Conservation (phyloP, 2,329 filamentous ascomycete genomes). For the Beauveria medogensis region DNA sequence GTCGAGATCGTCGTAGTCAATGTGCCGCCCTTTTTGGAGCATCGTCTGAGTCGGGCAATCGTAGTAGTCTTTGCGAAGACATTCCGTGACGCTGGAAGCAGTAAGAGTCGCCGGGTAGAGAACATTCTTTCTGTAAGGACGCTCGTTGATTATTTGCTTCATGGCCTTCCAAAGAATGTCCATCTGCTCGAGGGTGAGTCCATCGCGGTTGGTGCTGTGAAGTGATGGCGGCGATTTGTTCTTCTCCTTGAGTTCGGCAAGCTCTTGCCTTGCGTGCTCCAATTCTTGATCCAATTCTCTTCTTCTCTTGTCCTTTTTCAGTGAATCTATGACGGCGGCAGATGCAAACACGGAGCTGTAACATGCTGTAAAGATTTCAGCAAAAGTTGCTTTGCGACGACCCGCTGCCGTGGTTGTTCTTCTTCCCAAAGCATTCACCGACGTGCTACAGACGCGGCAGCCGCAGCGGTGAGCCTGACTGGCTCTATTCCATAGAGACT, state of each 20-base stretch:
- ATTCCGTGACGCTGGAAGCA: conserved; percentile 20
- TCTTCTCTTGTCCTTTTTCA: conserved; percentile 48
- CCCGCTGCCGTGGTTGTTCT: conserved; percentile 41
- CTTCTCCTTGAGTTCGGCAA: conserved; percentile 32
- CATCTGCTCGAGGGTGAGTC: conserved; percentile 22
- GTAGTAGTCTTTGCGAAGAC: conserved; percentile 23
- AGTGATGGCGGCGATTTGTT: conserved; percentile 15
- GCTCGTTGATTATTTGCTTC: conserved; percentile 23
- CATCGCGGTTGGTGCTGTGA: conserved; percentile 10
- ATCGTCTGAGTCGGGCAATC: conserved; percentile 17
- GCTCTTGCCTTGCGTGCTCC: conserved; percentile 41
- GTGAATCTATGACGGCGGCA: conserved; percentile 54
- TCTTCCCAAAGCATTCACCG: conserved; percentile 39
- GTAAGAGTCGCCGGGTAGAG: conserved; percentile 22
- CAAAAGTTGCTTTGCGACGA: conserved; percentile 40
- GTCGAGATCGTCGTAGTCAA: conserved; percentile 25
- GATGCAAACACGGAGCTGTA: conserved; percentile 62
- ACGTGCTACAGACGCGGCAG: conserved; percentile 53
- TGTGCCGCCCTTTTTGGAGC: conserved; percentile 16
- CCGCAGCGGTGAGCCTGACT: conserved; percentile 55
- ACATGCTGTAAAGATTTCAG: conserved; percentile 54
- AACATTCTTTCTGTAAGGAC: conserved; percentile 30
- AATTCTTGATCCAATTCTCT: conserved; percentile 55
- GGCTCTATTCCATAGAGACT: conserved; percentile 59
- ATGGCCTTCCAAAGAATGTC: conserved; percentile 23